Percentiles rank a stretch among this genome's conserved stretches.
Conservation (phyloP, 495 filamentous ascomycete genomes). For the Patellaria atrata region DNA sequence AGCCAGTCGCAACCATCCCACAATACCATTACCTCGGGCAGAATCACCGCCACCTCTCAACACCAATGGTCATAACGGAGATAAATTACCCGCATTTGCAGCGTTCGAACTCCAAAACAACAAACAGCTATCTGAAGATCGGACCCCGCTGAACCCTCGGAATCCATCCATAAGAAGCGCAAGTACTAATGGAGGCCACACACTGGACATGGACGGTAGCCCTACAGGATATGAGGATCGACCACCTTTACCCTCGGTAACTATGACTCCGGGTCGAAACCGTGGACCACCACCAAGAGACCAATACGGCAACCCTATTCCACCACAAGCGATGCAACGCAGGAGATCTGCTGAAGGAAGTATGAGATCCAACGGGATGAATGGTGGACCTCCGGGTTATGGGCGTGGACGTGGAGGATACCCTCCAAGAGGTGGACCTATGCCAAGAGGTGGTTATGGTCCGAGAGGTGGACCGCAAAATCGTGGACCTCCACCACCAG, state of each 20-base stretch:
- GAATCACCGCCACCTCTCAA: conserved; percentile 35
- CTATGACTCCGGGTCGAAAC: conserved; percentile 10
- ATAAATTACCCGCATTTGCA: conserved; percentile 60
- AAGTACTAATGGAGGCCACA: conserved; percentile 14
- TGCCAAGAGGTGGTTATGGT: conserved; percentile 34
- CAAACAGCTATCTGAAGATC: conserved; percentile 58
- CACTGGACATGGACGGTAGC: neutral
- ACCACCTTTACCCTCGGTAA: too few relatives aligned
- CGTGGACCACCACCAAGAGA: conserved; percentile 36
- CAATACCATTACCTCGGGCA: conserved; percentile 31
- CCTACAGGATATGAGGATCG: conserved; percentile 5
- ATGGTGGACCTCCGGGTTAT: conserved; percentile 35
- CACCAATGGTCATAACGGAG: conserved; percentile 29
- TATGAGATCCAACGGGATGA: conserved; percentile 9
- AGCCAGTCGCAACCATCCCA: conserved; percentile 47
- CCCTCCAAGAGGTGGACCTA: conserved; percentile 26
- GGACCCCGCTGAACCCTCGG: conserved; percentile 61
- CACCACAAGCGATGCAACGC: conserved; percentile 34
- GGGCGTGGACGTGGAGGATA: conserved; percentile 29
- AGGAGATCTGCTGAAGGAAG: neutral
- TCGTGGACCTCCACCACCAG: conserved; percentile 21
- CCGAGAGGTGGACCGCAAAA: conserved; percentile 19
- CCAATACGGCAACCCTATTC: conserved; percentile 53
- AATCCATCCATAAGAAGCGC: conserved; percentile 30
- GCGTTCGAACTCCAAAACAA: conserved; percentile 55